These are phyloP conservation scores for Colletotrichum graminicola DNA, from an alignment of 2,329 filamentous ascomycete species.

Conservation along the genomic window DNA sequence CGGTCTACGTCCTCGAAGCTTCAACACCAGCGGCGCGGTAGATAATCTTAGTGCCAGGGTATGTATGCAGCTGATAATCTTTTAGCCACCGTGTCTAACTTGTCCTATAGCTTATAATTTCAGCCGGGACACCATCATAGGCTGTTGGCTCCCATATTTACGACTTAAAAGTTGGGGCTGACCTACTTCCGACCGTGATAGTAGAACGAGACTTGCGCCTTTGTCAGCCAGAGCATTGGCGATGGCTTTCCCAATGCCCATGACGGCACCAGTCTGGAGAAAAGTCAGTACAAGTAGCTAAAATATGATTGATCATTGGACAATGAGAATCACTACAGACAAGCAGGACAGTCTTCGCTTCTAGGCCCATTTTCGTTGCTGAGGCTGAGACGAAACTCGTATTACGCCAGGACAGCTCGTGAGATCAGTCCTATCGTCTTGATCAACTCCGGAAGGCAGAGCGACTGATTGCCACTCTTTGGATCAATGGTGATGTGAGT, in stretches of 20 bases:
- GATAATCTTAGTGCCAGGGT: conserved; percentile 27
- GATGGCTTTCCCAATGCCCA: conserved; percentile 61
- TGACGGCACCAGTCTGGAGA: conserved; percentile 54
- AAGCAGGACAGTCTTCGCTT: conserved; percentile 15
- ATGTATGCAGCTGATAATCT: conserved; percentile 40
- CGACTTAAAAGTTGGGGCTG: background rate
- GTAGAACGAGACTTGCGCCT: conserved; percentile 56
- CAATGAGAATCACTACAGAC: background rate
- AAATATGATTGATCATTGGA: background rate
- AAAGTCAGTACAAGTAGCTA: background rate
- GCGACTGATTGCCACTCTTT: background rate
- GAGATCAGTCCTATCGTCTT: background rate
- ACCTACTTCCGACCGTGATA: conserved; percentile 53
- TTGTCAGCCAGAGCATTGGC: conserved; percentile 53
- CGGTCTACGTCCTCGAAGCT: conserved; percentile 49
- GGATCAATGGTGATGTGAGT: too few species aligned
- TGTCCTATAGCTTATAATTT: conserved; percentile 24
- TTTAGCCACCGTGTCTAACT: conserved; percentile 44
- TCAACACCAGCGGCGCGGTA: conserved; percentile 48
- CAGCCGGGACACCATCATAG: background rate
- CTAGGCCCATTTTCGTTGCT: conserved; percentile 6
- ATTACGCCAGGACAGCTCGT: background rate
- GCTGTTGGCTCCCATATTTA: background rate
- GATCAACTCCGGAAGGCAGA: too few species aligned
- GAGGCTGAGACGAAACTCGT: too few species aligned